Evolutionary conservation across 2,329 filamentous ascomycete genomes (phyloP), one percentile per base, ranked within the genome.

Genomic region (Aspergillus ruber): DNA sequence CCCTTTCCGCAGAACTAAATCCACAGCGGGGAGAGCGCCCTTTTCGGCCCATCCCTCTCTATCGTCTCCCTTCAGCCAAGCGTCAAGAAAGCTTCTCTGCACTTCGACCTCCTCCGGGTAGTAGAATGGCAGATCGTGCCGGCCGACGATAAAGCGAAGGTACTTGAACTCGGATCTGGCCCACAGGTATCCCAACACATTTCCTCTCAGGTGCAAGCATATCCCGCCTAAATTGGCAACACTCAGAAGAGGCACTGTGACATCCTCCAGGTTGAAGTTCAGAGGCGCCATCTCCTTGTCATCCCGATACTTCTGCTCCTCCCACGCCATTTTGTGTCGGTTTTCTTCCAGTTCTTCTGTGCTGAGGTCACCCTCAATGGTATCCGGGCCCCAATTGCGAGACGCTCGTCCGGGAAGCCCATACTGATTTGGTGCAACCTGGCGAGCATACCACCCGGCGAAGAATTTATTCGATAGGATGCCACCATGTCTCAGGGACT

Each of bases 61-160:
- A n/a, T n/a, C n/a, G n/a, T n/a, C n/a, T n/a, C n/a, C n/a, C n/a
- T n/a, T n/a, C n/a, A n/a, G n/a, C n/a, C n/a, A n/a, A n/a, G 83
- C 82, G 48, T 85, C 80, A 0, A 86, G 66, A 60, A 87, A 86
- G 52, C 76, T 79, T 42, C 71, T 73, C 57, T 86, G 83, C 0
- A 86, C 55, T 51, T 83, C 79, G 0, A 84, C 82, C 51, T 85
- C 80, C 38, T 85, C 79, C 1, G 76, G 63, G 57, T 85, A 84
- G 65, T 85, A 87, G 59, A 86, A 86, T 0, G 83, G 83, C 3
- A 86, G 69, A 56, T 86, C 83, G 52, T 87, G 83, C 0, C 83
- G 74, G 2, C 84, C 83, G 0, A 77, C 80, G 56, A 86, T 83
- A 62, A 85, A 79, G 8, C 82, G 76, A 0, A 86, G 71, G 53